phyloP scores from a whole-genome alignment of 805 yeast species.

The Yamadazyma takamatsuzukensis region DNA sequence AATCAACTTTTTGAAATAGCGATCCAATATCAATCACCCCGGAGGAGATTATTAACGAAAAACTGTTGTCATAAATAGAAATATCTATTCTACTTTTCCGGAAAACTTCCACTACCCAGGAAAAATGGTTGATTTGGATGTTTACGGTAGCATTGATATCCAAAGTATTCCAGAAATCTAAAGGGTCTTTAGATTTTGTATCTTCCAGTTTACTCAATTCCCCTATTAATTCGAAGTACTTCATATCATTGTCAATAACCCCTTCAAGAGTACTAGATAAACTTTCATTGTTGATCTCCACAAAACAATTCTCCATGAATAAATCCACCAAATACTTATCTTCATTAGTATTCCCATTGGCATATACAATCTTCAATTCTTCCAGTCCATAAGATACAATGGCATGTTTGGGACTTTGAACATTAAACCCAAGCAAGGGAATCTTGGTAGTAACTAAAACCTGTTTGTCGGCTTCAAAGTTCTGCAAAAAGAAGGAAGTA shows the following conservation, averaged over 20 bases:
- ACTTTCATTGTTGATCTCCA: constrained; percentile 4
- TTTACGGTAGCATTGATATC: constrained; percentile 8
- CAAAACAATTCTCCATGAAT: constrained; percentile 5
- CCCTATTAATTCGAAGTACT: constrained; percentile 9
- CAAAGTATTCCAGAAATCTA: neutral
- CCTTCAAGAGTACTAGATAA: constrained; percentile 1
- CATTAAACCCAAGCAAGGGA: neutral
- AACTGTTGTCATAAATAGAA: constrained; percentile 13
- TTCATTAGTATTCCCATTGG: constrained; percentile 1
- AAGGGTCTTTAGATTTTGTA: neutral
- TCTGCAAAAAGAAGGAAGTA: constrained; percentile 1
- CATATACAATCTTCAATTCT: constrained; percentile 6
- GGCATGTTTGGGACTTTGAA: neutral
- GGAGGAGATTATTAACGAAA: constrained; percentile 12
- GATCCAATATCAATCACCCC: constrained; percentile 14
- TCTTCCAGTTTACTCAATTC: neutral
- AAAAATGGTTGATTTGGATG: constrained; percentile 17
- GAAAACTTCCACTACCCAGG: constrained; percentile 17
- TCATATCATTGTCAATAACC: constrained; percentile 5
- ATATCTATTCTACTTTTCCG: constrained; percentile 17
- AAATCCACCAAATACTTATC: constrained; percentile 3
- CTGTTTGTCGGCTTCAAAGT: constrained; percentile 1
- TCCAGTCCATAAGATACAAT: constrained; percentile 3
- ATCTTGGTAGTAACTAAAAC: constrained; percentile 1
- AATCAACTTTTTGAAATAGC: constrained; percentile 17